Conservation (phyloP, 345 rosid genomes). For the Erucastrum elatum region DNA sequence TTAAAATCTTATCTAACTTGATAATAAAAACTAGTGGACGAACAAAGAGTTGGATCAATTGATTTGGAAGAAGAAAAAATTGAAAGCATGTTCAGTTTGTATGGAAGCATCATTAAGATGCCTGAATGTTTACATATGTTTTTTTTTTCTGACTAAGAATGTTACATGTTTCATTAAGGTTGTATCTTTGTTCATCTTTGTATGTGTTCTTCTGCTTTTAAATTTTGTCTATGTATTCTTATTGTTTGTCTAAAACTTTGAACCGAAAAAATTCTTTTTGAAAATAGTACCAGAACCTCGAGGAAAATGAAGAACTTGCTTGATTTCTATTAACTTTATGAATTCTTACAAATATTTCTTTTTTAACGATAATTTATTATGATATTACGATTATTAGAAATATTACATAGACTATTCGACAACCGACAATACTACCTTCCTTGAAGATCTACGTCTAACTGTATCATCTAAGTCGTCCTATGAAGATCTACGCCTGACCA, state of each 20-base stretch:
- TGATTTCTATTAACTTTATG: background rate
- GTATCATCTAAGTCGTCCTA: no score
- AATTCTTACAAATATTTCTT: background rate
- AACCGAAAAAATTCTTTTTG: background rate
- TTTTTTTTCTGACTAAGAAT: background rate
- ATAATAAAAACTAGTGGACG: background rate
- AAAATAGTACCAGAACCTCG: background rate
- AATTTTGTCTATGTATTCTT: background rate
- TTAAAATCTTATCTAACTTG: no score
- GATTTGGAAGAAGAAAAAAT: background rate
- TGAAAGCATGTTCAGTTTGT: slow-evolving; percentile 12
- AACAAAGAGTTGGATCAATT: background rate
- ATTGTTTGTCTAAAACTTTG: background rate
- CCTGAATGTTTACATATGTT: slow-evolving; percentile 9
- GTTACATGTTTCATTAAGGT: slow-evolving; percentile 26
- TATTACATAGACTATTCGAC: no score
- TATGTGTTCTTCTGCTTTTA: background rate
- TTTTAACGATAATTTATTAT: no score
- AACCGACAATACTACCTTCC: no score
- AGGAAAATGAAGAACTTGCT: background rate
- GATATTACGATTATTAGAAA: no score
- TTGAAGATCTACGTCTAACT: no score
- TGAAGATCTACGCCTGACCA: no score
- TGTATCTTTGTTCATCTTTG: background rate
- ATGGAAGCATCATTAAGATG: background rate